A percentile compares a stretch with the other conserved stretches of the same genome.
Conservation (phyloP, 176 grass and related monocot genomes). For the Chloris gayana region DNA sequence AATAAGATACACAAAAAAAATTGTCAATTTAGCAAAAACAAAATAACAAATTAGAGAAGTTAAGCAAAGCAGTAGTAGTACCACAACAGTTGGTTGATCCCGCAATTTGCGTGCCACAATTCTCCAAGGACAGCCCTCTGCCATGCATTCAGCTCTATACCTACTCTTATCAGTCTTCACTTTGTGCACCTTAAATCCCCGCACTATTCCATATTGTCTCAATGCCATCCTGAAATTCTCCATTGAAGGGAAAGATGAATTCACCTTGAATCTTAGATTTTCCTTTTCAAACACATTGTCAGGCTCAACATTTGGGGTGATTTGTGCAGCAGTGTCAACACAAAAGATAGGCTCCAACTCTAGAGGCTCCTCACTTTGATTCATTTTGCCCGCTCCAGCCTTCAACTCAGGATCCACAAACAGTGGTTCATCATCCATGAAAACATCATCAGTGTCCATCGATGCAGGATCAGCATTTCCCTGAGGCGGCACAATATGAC, state of each 20-base stretch:
- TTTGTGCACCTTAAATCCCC: slow-evolving; percentile 27
- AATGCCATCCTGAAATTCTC: slow-evolving; percentile 25
- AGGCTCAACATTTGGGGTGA: background rate
- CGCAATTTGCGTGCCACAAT: slow-evolving; percentile 21
- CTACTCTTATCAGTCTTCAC: slow-evolving; percentile 25
- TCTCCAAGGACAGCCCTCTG: slow-evolving; percentile 23
- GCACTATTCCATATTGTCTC: slow-evolving; percentile 18
- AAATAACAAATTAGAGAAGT: background rate
- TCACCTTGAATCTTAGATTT: background rate
- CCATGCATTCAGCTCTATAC: slow-evolving; percentile 36
- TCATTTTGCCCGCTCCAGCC: background rate
- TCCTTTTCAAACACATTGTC: slow-evolving; percentile 11
- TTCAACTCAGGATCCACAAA: background rate
- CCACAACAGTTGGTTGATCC: background rate
- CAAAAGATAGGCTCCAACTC: slow-evolving; percentile 8
- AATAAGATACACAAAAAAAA: slow-evolving; percentile 1
- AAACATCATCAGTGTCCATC: slow-evolving; percentile 10
- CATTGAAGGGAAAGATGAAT: slow-evolving; percentile 23
- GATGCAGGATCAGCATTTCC: background rate
- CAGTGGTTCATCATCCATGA: background rate
- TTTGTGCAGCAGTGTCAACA: slow-evolving; percentile 16
- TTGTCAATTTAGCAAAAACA: background rate
- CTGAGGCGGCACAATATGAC: background rate
- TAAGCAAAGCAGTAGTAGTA: background rate
- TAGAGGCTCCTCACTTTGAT: slow-evolving; percentile 19